Base-by-base conservation (phyloP, 345 rosid species). In the Populus pruinosa region DNA sequence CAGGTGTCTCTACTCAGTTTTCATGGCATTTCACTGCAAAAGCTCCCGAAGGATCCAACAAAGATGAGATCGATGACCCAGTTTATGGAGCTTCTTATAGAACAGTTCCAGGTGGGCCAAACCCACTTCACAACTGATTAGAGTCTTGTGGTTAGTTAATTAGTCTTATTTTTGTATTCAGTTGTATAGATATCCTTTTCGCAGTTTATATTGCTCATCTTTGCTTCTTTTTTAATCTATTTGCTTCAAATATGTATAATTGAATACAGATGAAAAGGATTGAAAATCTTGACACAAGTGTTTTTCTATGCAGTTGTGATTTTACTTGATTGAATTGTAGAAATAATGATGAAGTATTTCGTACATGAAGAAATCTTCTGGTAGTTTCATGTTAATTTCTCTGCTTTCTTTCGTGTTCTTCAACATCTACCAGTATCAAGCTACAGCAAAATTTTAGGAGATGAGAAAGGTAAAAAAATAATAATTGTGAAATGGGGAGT, bases 91-190 rank as follows among this genome's bases (percentile, higher is more conserved):
- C 73, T 74, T 87, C 91, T 27, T 63, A 67, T 71, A 83, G 93
- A 82, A 43, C 66, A 68, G 87, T 86, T 71, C 91, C 91, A 0
- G 85, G 73, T 5, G 90, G 93, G 20, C 91, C 93, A 27, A 88
- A 88, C 82, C 93, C 90, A 1, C 91, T 88, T 74, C 91, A 90
- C 79, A 90, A 88, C 71, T 87, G 83, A 87, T 81, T 53, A 75
- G 12, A 59, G 18, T 38, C 44, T 67, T 71, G 35, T 69, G 67
- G 35, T 39, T 38, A 41, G n/a, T 38, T 25, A 31, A 50, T 8
- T 50, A 50, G 27, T 61, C 25, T 72, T 69, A 33, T 67, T 36
- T 70, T 9, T 61, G 69, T n/a, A 36, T 68, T 69, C 67, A 72
- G 39, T 27, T 31, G 70, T 68, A 66, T 71, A 65, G 21, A 78